Evolutionary conservation across 2,329 filamentous ascomycete species (phyloP).

Genomic region (Aspergillus udagawae): DNA sequence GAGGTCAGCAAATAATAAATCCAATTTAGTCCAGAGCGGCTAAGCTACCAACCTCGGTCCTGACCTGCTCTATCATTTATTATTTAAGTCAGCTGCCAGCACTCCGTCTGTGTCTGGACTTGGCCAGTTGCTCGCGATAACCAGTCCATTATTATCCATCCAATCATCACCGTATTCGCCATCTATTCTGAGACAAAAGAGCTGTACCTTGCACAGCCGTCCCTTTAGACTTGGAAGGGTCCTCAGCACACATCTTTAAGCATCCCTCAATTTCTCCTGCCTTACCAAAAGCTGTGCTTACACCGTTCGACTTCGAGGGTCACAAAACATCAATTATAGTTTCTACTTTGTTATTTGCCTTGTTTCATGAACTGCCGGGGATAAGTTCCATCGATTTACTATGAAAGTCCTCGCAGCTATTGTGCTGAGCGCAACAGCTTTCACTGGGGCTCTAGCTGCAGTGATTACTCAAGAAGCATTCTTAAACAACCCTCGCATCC

Average conservation of each 20-base stretch:
- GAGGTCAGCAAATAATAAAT: not conserved
- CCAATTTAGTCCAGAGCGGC: not conserved
- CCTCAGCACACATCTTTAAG: not conserved
- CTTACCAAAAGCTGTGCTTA: not conserved
- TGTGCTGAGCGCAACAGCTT: slow-evolving; percentile 32
- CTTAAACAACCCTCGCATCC: slow-evolving; percentile 19
- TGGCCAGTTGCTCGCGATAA: not conserved
- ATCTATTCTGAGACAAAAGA: not conserved
- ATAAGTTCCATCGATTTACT: slow-evolving; percentile 1
- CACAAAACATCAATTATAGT: not conserved
- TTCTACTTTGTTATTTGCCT: not conserved
- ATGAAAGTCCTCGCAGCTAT: slow-evolving; percentile 36
- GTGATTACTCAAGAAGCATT: slow-evolving; percentile 30
- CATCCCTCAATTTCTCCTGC: not conserved
- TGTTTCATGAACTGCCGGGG: not conserved
- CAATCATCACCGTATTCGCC: not conserved
- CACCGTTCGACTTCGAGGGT: not conserved
- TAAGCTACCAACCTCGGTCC: not conserved
- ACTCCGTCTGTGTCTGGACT: not conserved
- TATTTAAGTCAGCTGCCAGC: not conserved
- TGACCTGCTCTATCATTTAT: not conserved
- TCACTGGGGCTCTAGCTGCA: slow-evolving; percentile 28
- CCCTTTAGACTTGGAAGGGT: not conserved
- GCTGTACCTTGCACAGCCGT: not conserved
- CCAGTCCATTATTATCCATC: not conserved